These are phyloP conservation scores for Coemansia sp. DNA, from an alignment of 192 early-diverging fungal genomes.

Conservation along the genomic window DNA sequence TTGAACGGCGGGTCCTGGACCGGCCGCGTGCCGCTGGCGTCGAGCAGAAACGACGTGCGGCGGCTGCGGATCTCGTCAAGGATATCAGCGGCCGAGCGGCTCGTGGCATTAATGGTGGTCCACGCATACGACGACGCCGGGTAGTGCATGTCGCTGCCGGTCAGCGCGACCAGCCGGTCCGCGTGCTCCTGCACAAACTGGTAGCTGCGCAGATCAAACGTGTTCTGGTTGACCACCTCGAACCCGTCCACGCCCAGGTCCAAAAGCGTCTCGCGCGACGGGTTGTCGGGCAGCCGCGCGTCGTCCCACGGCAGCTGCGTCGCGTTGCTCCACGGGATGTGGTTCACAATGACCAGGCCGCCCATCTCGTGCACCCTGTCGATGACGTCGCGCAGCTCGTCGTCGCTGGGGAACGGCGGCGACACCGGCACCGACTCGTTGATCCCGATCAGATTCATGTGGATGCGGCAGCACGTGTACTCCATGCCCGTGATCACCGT, in stretches of 20 bases:
- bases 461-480: conserved; percentile 50
- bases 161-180: conserved; percentile 56
- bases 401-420: conserved; percentile 59
- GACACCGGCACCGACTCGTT: conserved; percentile 56
- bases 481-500: conserved; percentile 45
- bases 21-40: conserved; percentile 63
- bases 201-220: conserved; percentile 61
- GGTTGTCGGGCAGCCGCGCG: conserved; percentile 61
- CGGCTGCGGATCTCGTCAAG: conserved; percentile 58
- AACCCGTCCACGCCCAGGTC: conserved; percentile 73
- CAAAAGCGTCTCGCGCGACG: conserved; percentile 55
- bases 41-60: conserved; percentile 63
- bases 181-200: conserved; percentile 44
- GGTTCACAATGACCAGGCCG: conserved; percentile 72
- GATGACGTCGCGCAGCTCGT: conserved; percentile 60
- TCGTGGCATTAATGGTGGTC: conserved; percentile 56
- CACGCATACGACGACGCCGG: conserved; percentile 62
- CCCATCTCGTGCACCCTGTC: conserved; percentile 61
- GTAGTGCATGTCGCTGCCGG: conserved; percentile 66
- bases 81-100: conserved; percentile 51
- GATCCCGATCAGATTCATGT: conserved; percentile 73
- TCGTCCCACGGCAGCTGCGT: conserved; percentile 57
- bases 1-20: conserved; percentile 43
- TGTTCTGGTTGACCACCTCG: conserved; percentile 62
- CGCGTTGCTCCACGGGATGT: conserved; percentile 74